Evolutionary conservation across 768 basidiomycete genomes (phyloP), one percentile per base, ranked within the genome.

Genomic region (Trametopsis cervina): DNA sequence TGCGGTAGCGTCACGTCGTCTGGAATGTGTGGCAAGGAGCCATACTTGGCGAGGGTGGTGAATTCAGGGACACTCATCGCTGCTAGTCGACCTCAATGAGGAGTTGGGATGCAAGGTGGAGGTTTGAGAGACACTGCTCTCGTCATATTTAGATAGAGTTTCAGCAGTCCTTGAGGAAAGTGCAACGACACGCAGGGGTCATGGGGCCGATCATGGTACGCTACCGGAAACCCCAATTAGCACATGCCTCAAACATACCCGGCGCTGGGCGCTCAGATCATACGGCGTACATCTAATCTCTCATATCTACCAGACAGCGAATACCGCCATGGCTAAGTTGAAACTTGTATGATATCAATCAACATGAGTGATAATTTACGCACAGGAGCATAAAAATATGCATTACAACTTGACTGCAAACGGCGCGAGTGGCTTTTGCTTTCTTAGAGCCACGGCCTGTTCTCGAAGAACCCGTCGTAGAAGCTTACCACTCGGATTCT

Each of bases 1-100:
- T 80, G 77, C 4, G 74, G 70, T 33, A 78, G 58, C 2, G 75
- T 75, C 33, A 78, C 54, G 54, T 76, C 63, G 58, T 78, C 76
- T 7, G 77, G 77, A 46, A 78, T 54, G 54, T 69, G 46, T 46
- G 54, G 71, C 4, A 72, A 60, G 50, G 56, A 59, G 20, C 57
- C 62, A 39, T 48, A 48, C 22, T 56, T 52, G 1, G 52, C 52
- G 10, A 54, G 47, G 7, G 29, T 33, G 15, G 29, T 33, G 15
- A 63, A 52, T 38, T 63, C 60, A 21, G 55, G 23, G 47, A 59
- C 29, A 15, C 29, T 33, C 29, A 33, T 33, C 7, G 29, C 29
- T 7, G 29, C 7, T 33, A 57, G 21, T 20, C 20, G 41, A 38
- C 7, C 23, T 33, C 23, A 29, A n/a, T 13, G 43, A 6, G 26